A percentile compares a stretch with the other conserved stretches of the same genome.
Conservation (phyloP, 1,284 basidiomycete genomes). For the Rhodotorula sp. region DNA sequence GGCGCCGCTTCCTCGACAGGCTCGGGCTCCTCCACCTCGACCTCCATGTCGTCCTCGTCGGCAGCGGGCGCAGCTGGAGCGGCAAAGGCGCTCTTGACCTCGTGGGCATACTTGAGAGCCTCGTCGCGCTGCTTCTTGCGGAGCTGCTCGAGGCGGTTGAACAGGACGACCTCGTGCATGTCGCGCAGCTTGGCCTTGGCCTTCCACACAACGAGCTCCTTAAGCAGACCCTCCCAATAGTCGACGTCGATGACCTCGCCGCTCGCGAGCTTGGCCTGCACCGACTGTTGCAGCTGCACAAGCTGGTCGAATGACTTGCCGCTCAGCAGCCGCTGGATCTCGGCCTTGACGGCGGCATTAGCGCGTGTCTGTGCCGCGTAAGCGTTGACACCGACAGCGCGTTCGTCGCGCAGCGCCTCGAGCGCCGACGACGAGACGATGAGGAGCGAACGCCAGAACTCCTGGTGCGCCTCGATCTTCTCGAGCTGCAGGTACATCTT, state of each 20-base stretch:
- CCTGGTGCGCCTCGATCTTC: slow-evolving; percentile 77
- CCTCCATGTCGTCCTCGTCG: slow-evolving; percentile 57
- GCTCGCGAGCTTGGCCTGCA: slow-evolving; percentile 83
- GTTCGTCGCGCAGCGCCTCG: slow-evolving; percentile 67
- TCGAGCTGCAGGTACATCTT: slow-evolving; percentile 88
- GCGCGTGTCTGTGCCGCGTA: slow-evolving; percentile 50
- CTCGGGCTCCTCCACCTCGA: slow-evolving; percentile 54
- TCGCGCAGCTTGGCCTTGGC: slow-evolving; percentile 94
- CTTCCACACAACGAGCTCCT: slow-evolving; percentile 95
- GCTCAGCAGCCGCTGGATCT: slow-evolving; percentile 70
- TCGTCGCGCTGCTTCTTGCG: slow-evolving; percentile 94
- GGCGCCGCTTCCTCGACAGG: slow-evolving; percentile 19
- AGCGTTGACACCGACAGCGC: slow-evolving; percentile 58
- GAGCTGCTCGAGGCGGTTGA: slow-evolving; percentile 91
- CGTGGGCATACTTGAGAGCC: slow-evolving; percentile 86
- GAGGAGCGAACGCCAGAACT: slow-evolving; percentile 99
- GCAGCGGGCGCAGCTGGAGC: slow-evolving; percentile 40
- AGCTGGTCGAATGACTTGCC: slow-evolving; percentile 85
- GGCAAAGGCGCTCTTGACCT: slow-evolving; percentile 78
- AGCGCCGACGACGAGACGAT: slow-evolving; percentile 90
- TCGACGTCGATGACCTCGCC: slow-evolving; percentile 95
- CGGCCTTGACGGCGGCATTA: slow-evolving; percentile 74
- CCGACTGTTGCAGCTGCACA: slow-evolving; percentile 75
- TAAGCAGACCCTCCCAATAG: slow-evolving; percentile 93
- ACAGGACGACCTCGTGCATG: slow-evolving; percentile 92